Percentiles rank a stretch among this genome's conserved stretches.
These are phyloP conservation scores for Verruconis gallopava DNA, from an alignment of 2,329 filamentous ascomycete genomes.

Conservation along the genomic window DNA sequence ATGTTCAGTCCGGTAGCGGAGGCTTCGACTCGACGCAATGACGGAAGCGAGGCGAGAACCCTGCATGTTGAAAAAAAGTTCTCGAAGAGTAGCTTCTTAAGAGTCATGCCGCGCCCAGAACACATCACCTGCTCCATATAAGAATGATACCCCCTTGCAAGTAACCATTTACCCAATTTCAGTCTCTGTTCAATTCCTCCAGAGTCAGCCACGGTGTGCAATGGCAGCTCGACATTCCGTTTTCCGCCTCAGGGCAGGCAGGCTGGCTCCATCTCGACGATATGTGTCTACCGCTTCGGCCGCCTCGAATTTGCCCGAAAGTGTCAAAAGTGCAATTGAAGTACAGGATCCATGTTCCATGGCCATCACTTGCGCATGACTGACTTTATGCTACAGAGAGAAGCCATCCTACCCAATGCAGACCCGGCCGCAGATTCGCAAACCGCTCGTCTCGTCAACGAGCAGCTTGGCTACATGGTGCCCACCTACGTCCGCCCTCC, in stretches of 20 bases:
- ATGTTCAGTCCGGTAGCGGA: too few species aligned
- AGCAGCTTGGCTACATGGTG: constrained; percentile 81
- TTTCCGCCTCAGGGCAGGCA: neutral
- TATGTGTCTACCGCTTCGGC: constrained; percentile 6
- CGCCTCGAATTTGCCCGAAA: constrained; percentile 5
- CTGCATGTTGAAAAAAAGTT: too few species aligned
- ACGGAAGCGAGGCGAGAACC: too few species aligned
- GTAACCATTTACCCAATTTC: too few species aligned
- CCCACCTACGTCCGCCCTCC: constrained; percentile 85
- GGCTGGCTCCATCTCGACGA: neutral
- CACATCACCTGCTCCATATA: too few species aligned
- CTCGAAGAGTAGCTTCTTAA: too few species aligned
- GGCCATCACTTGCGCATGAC: constrained; percentile 10
- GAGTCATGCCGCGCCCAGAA: too few species aligned
- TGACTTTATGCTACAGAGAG: constrained; percentile 27
- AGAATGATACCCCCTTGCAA: too few species aligned
- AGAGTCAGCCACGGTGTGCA: too few species aligned
- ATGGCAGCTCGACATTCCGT: constrained; percentile 1
- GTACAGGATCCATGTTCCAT: neutral
- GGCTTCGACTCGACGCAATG: too few species aligned
- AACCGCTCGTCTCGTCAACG: constrained; percentile 60
- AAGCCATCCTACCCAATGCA: constrained; percentile 47
- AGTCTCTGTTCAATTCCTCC: too few species aligned
- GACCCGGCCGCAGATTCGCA: constrained; percentile 63
- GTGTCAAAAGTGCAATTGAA: constrained; percentile 4